A percentile compares a stretch with the other conserved stretches of the same genome.
These are phyloP conservation scores for Leucoagaricus sp. DNA, from an alignment of 1,284 basidiomycete species.

Conservation along the genomic window DNA sequence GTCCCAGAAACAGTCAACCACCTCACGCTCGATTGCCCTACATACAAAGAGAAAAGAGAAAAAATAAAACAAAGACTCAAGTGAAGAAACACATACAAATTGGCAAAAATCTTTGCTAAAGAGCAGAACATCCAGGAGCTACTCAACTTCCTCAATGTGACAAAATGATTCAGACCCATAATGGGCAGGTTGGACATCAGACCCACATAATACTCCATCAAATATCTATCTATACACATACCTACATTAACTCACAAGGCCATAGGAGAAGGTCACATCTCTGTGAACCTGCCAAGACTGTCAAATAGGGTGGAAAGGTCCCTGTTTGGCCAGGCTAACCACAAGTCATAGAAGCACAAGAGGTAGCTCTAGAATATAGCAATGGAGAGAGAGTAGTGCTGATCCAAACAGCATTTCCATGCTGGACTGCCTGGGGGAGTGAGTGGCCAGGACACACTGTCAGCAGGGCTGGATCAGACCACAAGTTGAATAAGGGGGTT, in stretches of 20 bases:
- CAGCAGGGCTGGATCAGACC: not conserved
- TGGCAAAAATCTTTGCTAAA: not conserved
- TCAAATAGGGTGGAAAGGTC: too few relatives aligned
- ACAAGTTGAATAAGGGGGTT: not conserved
- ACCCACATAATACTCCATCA: not conserved
- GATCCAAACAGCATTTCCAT: not conserved
- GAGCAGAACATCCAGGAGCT: not conserved
- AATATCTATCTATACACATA: too few relatives aligned
- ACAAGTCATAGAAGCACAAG: not conserved
- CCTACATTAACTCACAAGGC: not conserved
- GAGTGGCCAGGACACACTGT: not conserved
- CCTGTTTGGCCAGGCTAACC: not conserved
- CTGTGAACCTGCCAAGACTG: too few relatives aligned
- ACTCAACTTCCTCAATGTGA: not conserved
- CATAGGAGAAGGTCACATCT: not conserved
- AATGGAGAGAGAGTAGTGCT: not conserved
- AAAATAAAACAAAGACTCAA: not conserved
- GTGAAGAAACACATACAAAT: not conserved
- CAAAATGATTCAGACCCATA: not conserved
- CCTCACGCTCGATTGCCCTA: slow-evolving; percentile 17
- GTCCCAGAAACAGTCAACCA: slow-evolving; percentile 17
- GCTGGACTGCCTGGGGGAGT: not conserved
- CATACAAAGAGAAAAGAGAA: slow-evolving; percentile 4
- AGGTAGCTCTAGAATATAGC: too few relatives aligned
- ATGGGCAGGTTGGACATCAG: not conserved